These are phyloP conservation scores for Avicennia marina DNA, from an alignment of 257 asterid genomes.

Conservation along the genomic window DNA sequence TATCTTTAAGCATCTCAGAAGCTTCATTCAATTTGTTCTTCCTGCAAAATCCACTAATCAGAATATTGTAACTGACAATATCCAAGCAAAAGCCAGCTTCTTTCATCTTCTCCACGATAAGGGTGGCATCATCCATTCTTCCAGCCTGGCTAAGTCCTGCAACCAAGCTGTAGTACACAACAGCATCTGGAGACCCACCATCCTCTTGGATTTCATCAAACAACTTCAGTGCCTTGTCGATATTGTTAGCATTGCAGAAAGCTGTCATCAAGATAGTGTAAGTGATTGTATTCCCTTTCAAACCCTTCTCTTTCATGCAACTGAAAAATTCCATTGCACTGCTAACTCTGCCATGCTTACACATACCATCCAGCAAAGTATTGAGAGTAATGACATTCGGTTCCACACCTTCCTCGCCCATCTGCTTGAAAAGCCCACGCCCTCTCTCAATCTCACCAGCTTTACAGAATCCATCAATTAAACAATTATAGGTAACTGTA, in stretches of 20 bases:
- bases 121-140: constrained; percentile 61
- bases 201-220: constrained; percentile 57
- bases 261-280: constrained; percentile 65
- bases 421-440: constrained; percentile 47
- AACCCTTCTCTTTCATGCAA: constrained; percentile 50
- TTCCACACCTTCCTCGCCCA: constrained; percentile 42
- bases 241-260: constrained; percentile 64
- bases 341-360: constrained; percentile 56
- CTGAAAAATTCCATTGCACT: constrained; percentile 47
- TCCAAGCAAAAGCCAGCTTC: constrained; percentile 70
- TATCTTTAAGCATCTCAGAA: constrained; percentile 47
- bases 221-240: constrained; percentile 59
- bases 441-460: constrained; percentile 65
- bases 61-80: constrained; percentile 48
- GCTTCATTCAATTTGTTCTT: constrained; percentile 56
- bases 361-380: constrained; percentile 65
- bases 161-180: constrained; percentile 60
- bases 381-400: constrained; percentile 50
- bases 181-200: constrained; percentile 64
- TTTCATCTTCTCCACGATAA: constrained; percentile 43
- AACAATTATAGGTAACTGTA: constrained; percentile 54
- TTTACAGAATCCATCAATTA: constrained; percentile 84
- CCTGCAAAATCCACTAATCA: constrained; percentile 74
- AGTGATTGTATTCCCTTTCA: constrained; percentile 47
- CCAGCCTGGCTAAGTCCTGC: constrained; percentile 66